Evolutionary conservation across 176 grass and related monocot species (phyloP).

Genomic region (Secale cereale): DNA sequence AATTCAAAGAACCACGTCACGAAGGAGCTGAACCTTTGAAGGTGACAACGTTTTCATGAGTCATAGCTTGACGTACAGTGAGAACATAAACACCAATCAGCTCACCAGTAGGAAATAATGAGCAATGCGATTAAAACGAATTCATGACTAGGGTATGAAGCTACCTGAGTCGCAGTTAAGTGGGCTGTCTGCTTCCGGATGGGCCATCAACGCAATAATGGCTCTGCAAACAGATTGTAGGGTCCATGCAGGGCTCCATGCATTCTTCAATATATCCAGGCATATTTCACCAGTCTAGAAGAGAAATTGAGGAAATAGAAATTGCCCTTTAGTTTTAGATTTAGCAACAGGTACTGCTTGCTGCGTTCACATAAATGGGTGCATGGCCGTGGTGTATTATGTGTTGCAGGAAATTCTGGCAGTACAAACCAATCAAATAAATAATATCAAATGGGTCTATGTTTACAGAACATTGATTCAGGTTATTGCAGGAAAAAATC

Average conservation of each 20-base stretch:
- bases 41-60: not conserved
- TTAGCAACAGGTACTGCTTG: not conserved
- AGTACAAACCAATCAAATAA: not conserved
- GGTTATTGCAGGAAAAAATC: not conserved
- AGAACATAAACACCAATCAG: not conserved
- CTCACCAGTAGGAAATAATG: not conserved
- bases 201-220: slow-evolving; percentile 96
- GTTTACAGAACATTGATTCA: not conserved
- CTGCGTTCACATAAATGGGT: not conserved
- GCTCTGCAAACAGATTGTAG: slow-evolving; percentile 98
- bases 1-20: not conserved
- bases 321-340: not conserved
- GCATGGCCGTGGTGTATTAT: not conserved
- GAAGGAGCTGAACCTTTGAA: not conserved
- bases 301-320: slow-evolving; percentile 21
- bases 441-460: not conserved
- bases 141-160: slow-evolving; percentile 17
- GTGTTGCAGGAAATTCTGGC: not conserved
- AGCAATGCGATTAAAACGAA: not conserved
- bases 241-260: slow-evolving; percentile 98
- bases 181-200: slow-evolving; percentile 92
- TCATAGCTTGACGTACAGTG: not conserved
- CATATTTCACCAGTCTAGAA: slow-evolving; percentile 94
- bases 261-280: slow-evolving; percentile 99
- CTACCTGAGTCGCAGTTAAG: slow-evolving; percentile 99